Conservation (phyloP, 2,329 filamentous ascomycete species). For the Mariannaea sp. region DNA sequence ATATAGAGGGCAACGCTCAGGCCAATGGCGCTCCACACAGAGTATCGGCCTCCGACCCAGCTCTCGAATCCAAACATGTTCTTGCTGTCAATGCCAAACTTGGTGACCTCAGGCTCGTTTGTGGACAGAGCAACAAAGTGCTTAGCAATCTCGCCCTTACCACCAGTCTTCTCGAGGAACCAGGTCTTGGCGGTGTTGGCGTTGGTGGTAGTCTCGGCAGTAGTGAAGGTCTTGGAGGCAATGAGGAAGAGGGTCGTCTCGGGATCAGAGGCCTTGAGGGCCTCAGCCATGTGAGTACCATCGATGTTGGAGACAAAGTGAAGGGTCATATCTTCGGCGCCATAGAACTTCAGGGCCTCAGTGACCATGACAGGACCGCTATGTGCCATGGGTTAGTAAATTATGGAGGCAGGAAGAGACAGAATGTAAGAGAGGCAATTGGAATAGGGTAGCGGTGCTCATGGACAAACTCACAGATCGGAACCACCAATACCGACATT, state of each 20-base stretch:
- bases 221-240: conserved; percentile 99
- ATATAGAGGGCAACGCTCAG: conserved; percentile 93
- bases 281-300: conserved; percentile 95
- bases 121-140: conserved; percentile 98
- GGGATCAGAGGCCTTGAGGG: conserved; percentile 83
- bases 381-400: conserved; percentile 22
- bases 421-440: not conserved
- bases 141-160: conserved; percentile 90
- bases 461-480: conserved; percentile 74
- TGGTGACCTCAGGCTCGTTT: conserved; percentile 92
- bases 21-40: conserved; percentile 98
- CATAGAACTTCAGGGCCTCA: conserved; percentile 95
- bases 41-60: conserved; percentile 98
- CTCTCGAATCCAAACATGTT: conserved; percentile 99
- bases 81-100: conserved; percentile 97
- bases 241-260: conserved; percentile 99
- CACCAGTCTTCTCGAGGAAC: conserved; percentile 82
- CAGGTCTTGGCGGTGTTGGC: conserved; percentile 96
- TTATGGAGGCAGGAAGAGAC: conserved; percentile 10
- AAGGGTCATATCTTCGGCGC: conserved; percentile 80
- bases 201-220: conserved; percentile 95
- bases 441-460: not conserved
- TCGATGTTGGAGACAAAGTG: conserved; percentile 99
- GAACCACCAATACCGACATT: conserved; percentile 98
- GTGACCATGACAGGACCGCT: conserved; percentile 99